A percentile compares a stretch with the other conserved stretches of the same genome.
These are phyloP conservation scores for Trichoderma afroharzianum DNA, from an alignment of 2,329 filamentous ascomycete species.

Conservation along the genomic window DNA sequence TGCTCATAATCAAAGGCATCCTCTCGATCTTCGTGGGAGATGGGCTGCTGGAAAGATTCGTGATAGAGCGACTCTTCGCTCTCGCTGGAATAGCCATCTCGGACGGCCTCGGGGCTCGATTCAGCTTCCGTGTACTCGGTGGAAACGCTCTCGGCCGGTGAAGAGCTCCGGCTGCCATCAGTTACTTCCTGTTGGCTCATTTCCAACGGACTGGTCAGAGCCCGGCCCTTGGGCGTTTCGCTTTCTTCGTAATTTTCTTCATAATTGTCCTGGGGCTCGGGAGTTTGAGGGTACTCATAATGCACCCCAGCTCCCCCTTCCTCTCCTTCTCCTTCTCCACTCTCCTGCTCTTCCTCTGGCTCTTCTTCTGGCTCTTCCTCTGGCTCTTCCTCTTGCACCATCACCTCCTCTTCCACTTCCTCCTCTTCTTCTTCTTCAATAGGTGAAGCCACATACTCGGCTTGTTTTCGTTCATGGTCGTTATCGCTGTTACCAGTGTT, in stretches of 20 bases:
- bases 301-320: background rate
- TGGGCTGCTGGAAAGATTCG: conserved; percentile 54
- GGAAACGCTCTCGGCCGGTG: conserved; percentile 17
- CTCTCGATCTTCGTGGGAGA: conserved; percentile 86
- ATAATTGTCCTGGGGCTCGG: conserved; percentile 3
- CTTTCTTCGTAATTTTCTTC: background rate
- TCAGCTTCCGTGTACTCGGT: conserved; percentile 34
- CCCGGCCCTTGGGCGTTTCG: background rate
- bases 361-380: background rate
- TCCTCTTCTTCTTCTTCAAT: background rate
- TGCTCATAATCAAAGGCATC: conserved; percentile 97
- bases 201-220: background rate
- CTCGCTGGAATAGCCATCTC: conserved; percentile 52
- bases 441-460: background rate
- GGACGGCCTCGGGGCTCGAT: conserved; percentile 35
- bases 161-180: conserved; percentile 20
- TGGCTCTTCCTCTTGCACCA: background rate
- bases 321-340: background rate
- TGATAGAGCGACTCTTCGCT: conserved; percentile 63
- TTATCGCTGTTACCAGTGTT: background rate
- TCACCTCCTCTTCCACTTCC: background rate
- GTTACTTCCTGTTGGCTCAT: background rate
- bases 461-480: background rate
- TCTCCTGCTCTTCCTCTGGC: background rate
- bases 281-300: background rate